phyloP scores from a whole-genome alignment of 257 asterid genomes.

The Ocimum tenuiflorum region DNA sequence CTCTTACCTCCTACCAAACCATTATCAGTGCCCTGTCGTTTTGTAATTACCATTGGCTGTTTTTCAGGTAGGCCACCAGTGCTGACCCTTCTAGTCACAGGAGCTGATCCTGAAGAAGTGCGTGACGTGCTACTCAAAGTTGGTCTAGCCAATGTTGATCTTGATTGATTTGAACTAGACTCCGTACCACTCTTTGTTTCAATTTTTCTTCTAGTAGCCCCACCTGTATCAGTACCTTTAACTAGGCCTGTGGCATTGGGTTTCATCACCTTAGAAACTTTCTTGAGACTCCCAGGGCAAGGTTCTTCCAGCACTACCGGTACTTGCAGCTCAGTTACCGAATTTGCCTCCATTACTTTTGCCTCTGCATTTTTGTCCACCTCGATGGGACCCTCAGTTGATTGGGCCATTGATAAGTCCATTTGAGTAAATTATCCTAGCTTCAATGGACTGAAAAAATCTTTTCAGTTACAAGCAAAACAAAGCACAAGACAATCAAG shows the following conservation, averaged over 20 bases:
- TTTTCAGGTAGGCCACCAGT: constrained; percentile 75
- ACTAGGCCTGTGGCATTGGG: constrained; percentile 26
- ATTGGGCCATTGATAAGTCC: constrained; percentile 38
- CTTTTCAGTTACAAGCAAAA: not conserved
- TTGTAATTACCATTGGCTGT: constrained; percentile 41
- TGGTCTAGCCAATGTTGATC: constrained; percentile 48
- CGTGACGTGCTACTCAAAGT: constrained; percentile 62
- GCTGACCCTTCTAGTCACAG: constrained; percentile 71
- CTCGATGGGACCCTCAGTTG: constrained; percentile 34
- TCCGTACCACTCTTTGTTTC: constrained; percentile 32
- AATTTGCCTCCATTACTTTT: not conserved
- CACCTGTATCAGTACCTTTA: constrained; percentile 27
- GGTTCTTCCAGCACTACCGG: constrained; percentile 19
- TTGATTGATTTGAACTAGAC: not conserved
- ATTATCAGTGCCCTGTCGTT: constrained; percentile 30
- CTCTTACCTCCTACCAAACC: constrained; percentile 35
- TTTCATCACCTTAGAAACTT: constrained; percentile 29
- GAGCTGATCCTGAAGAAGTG: constrained; percentile 43
- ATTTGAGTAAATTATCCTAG: constrained; percentile 12
- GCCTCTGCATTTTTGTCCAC: constrained; percentile 18
- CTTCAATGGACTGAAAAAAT: constrained; percentile 6
- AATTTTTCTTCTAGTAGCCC: constrained; percentile 31
- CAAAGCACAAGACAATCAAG: not conserved
- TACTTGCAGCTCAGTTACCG: constrained; percentile 12
- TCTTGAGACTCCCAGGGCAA: constrained; percentile 35